These are phyloP conservation scores for Entomortierella chlamydospora DNA, from an alignment of 192 early-diverging fungal genomes.

Conservation along the genomic window DNA sequence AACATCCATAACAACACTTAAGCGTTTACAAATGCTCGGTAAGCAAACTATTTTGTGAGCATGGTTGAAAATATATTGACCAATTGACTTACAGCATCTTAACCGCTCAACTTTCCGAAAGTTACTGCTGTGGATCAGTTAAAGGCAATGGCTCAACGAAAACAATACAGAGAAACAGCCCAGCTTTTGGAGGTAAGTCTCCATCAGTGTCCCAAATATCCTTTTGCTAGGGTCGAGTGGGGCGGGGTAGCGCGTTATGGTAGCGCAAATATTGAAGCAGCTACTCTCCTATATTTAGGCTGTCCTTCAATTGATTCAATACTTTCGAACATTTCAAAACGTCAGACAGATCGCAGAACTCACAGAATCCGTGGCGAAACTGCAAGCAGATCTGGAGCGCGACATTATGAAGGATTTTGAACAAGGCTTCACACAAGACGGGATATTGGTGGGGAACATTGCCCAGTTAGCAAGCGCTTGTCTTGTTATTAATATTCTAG, in stretches of 20 bases:
- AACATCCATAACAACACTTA: slow-evolving; percentile 80
- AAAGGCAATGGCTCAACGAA: slow-evolving; percentile 68
- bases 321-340: slow-evolving; percentile 79
- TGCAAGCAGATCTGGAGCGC: slow-evolving; percentile 51
- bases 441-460: slow-evolving; percentile 63
- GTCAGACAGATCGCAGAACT: slow-evolving; percentile 83
- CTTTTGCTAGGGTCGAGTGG: too few relatives aligned
- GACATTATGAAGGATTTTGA: slow-evolving; percentile 78
- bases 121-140: slow-evolving; percentile 83
- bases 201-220: neutral
- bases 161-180: slow-evolving; percentile 84
- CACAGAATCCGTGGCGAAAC: slow-evolving; percentile 65
- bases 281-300: slow-evolving; percentile 56
- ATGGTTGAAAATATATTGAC: neutral
- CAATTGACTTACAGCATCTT: neutral
- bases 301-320: slow-evolving; percentile 79
- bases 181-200: slow-evolving; percentile 76
- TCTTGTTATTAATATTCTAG: slow-evolving; percentile 77
- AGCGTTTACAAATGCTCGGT: slow-evolving; percentile 91
- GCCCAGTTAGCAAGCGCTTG: slow-evolving; percentile 79
- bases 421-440: slow-evolving; percentile 73
- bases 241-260: too few relatives aligned
- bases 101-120: slow-evolving; percentile 19
- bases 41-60: neutral
- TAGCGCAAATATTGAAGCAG: too few relatives aligned